phyloP scores from a whole-genome alignment of 805 yeast genomes.

The Candida pseudoglaebosa region DNA sequence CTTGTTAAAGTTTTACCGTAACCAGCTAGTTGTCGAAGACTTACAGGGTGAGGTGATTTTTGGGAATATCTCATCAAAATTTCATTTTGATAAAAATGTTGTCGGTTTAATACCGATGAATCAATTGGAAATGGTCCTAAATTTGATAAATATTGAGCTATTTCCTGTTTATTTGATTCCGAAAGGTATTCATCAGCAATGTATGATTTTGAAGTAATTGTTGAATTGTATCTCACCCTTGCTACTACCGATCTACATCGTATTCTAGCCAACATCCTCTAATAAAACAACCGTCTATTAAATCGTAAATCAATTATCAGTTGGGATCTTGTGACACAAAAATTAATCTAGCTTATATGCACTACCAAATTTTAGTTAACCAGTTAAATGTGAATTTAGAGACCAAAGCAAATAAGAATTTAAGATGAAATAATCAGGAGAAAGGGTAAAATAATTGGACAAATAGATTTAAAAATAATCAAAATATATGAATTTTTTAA shows the following conservation, averaged over 20 bases:
- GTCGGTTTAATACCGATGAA: constrained; percentile 44
- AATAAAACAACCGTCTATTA: background rate
- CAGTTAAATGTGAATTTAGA: background rate
- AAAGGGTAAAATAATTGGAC: too few species aligned
- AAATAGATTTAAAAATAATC: too few species aligned
- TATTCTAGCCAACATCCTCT: background rate
- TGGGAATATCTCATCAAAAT: constrained; percentile 59
- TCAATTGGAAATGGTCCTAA: constrained; percentile 41
- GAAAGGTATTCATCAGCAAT: constrained; percentile 34
- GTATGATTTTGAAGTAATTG: constrained; percentile 27
- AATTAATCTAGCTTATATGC: background rate
- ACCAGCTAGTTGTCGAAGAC: constrained; percentile 84
- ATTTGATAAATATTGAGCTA: constrained; percentile 26
- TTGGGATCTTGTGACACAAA: constrained; percentile 1
- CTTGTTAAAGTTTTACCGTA: constrained; percentile 77
- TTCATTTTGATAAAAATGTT: constrained; percentile 84
- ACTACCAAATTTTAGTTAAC: background rate
- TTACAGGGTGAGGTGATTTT: constrained; percentile 80
- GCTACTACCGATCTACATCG: background rate
- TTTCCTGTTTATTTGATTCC: constrained; percentile 24
- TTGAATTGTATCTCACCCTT: constrained; percentile 1
- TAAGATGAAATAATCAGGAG: background rate
- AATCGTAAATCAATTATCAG: too few species aligned
- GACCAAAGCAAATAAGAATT: background rate
- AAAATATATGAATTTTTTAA: too few species aligned